A percentile compares a stretch with the other conserved stretches of the same genome.
Conservation (phyloP, 2,329 filamentous ascomycete species). For the Graphilbum fragrans region DNA sequence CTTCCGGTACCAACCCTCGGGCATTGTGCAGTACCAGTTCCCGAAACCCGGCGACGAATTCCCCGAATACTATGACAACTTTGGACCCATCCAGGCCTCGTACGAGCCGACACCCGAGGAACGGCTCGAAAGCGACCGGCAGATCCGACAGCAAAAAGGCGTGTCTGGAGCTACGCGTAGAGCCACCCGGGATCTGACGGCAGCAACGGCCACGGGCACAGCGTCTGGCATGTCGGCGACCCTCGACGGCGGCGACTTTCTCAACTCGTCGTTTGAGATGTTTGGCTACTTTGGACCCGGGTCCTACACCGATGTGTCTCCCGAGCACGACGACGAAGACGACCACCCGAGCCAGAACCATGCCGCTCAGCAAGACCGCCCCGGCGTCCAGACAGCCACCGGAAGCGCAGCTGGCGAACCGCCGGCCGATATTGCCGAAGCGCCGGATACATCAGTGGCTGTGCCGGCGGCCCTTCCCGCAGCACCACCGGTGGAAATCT, state of each 20-base stretch:
- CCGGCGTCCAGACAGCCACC: too few species aligned
- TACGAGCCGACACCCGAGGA: slow-evolving; percentile 36
- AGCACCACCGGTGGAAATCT: not conserved
- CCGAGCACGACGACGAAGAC: slow-evolving; percentile 25
- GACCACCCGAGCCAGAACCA: not conserved
- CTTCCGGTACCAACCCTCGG: slow-evolving; percentile 42
- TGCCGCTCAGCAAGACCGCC: slow-evolving; percentile 1
- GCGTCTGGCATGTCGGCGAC: slow-evolving; percentile 17
- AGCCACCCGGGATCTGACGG: not conserved
- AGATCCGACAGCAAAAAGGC: slow-evolving; percentile 22
- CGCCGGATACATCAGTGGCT: not conserved
- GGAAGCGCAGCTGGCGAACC: too few species aligned
- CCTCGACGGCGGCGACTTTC: slow-evolving; percentile 16
- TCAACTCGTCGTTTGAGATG: slow-evolving; percentile 29
- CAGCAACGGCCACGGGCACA: not conserved
- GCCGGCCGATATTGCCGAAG: not conserved
- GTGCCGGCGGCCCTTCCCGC: not conserved
- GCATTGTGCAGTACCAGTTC: slow-evolving; percentile 42
- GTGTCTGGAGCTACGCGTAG: slow-evolving; percentile 1
- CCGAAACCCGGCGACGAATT: slow-evolving; percentile 46
- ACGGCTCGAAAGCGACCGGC: slow-evolving; percentile 37
- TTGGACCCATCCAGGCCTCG: slow-evolving; percentile 16
- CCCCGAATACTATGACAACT: slow-evolving; percentile 33
- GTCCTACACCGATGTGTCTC: slow-evolving; percentile 31
- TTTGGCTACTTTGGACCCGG: slow-evolving; percentile 41